phyloP scores from a whole-genome alignment of 2,329 filamentous ascomycete genomes.

The Fonsecaea pedrosoi region DNA sequence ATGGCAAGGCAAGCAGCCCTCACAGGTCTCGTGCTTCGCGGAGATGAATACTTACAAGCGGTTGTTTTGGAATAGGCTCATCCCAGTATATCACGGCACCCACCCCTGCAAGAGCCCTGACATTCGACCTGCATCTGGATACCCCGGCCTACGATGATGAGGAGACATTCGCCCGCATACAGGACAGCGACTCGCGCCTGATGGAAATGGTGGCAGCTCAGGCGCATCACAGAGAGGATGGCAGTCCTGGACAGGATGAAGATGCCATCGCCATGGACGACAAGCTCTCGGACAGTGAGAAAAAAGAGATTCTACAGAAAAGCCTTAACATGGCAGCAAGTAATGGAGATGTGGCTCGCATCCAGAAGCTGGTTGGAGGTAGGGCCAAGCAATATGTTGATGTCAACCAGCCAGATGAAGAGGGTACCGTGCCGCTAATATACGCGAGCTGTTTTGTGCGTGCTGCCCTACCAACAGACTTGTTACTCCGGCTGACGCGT shows the following conservation, averaged over 20 bases:
- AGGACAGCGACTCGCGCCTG: conserved; percentile 83
- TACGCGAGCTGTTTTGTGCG: conserved; percentile 88
- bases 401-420: conserved; percentile 86
- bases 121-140: conserved; percentile 84
- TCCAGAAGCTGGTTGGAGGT: conserved; percentile 76
- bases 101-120: conserved; percentile 79
- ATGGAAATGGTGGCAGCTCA: conserved; percentile 97
- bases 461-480: neutral
- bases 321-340: conserved; percentile 93
- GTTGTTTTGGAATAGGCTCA: conserved; percentile 68
- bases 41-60: conserved; percentile 20
- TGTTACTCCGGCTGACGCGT: conserved; percentile 9
- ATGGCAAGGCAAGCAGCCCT: conserved; percentile 77
- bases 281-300: conserved; percentile 76
- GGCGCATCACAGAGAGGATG: conserved; percentile 72
- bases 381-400: conserved; percentile 78
- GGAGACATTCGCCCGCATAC: conserved; percentile 60
- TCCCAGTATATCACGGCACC: conserved; percentile 93
- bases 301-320: conserved; percentile 81
- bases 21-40: conserved; percentile 21
- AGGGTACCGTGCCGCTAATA: conserved; percentile 94
- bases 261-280: conserved; percentile 77
- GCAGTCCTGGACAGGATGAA: conserved; percentile 75
- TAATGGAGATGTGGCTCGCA: conserved; percentile 87
- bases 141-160: conserved; percentile 76